Base-by-base conservation (phyloP, 106 monocot species). In the Alisma plantagoaquatica region DNA sequence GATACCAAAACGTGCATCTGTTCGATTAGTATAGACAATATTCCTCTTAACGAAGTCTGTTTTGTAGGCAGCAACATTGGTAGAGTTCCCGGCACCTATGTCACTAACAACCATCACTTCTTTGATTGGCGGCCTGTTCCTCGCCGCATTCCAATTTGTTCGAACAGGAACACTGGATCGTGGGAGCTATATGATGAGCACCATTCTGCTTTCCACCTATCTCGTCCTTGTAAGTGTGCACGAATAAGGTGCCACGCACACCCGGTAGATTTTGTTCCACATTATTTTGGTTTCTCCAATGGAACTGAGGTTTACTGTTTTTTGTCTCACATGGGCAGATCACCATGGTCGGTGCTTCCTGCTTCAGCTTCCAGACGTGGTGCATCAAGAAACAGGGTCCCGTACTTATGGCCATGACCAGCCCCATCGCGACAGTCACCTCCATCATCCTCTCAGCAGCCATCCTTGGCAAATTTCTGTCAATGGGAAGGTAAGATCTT, bases 321-420 rank as follows among this genome's bases (percentile, higher is more conserved):
- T 16, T 46, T 10, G 5, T 46, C 19, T 46, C 3, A 18, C 29
- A 10, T 19, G 14, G 65, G 23, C 59, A 87, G 87, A 78, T 77
- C 29, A 66, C 62, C 27, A 58, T 78, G 38, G 46, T 67, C 55
- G 60, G 55, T 28, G 65, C 75, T 14, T 11, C 67, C 3, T 78
- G 82, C 44, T 26, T 82, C 29, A 61, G 60, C 59, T 82, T 87
- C 35, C 81, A 82, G 50, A 73, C 75, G 31, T 87, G 87, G 87
- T 78, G 76, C 44, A 68, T 87, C 25, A 50, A 75, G 66, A 82
- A 57, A 67, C 78, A 78, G 41, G 87, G 87, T 9, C 87, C 87
- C 2, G 82, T 88, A 1, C 53, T 82, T 24, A 78, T 79, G 28
- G 82, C 87, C 15, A 82, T 84, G 84, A 80, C 84, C 31, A 75